Base-by-base conservation (phyloP, 2,329 filamentous ascomycete species). In the Arachnopeziza araneosa region DNA sequence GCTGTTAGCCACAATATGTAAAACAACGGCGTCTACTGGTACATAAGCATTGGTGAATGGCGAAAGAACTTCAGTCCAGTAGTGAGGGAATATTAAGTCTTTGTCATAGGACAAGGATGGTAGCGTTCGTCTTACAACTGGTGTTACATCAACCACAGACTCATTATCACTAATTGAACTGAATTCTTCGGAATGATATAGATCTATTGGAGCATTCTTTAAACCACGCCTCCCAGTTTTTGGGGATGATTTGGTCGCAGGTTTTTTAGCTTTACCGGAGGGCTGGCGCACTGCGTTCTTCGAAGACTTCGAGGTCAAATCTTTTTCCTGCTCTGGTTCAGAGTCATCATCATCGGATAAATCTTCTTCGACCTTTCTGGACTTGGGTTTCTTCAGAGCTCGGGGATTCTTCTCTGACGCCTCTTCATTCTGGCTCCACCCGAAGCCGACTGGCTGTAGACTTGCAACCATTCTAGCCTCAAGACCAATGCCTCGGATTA, bases 41-140 rank as follows among this genome's bases (percentile, higher is more conserved):
- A 95, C 81, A 59, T 89, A 92, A 54, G 85, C 90, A 57, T 90
- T 84, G 0, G 90, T 93, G 2, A 91, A 80, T 1, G 91, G 89
- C 0, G 93, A 97, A 1, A 95, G 79, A 2, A 90, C 88, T 73
- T 99, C 95, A 0, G 89, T 89, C 95, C 95, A 99, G 73, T 98
- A 98, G 55, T 90, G 88, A 1, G 95, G 93, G 65, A 88, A 95
- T 1, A 87, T 84, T 26, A 97, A 79, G 66, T 96, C 92, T 22
- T 81, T 79, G 67, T 96, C 91, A 67, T 87, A 90, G 57, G 80
- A 79, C 60, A 79, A 80, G 14, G 68, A 68, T n/a, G 66, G 59
- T 21, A 55, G 52, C 21, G 30, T 36, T 19, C 58, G 52, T 49
- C 54, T 57, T 52, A 55, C 67, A 7, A 53, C 63, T 44, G 69